Evolutionary conservation across 768 basidiomycete genomes (phyloP), one percentile per base, ranked within the genome.

Genomic region (Austroboletus festivus): DNA sequence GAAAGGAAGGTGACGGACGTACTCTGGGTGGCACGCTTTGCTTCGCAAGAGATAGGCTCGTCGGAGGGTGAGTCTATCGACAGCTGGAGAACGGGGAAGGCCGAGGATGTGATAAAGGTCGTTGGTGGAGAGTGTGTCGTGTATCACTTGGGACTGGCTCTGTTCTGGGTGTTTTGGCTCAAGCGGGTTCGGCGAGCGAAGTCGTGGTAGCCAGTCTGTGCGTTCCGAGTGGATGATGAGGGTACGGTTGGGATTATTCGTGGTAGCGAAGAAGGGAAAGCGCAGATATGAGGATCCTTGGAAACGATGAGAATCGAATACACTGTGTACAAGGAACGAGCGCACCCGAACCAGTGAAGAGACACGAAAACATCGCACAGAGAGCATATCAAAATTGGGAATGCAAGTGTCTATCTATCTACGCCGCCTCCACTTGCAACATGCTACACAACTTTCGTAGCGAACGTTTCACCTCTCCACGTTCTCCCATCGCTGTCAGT

Each of bases 401-500:
- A 28, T 5, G 5, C 28, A 28, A 33, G 7, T 33, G 7, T 4
- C 12, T 6, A 33, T 13, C 9, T 33, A 15, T 4, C 13, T 15
- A 33, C 9, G 5, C 31, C 13, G 76, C 47, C 28, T 60, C 51
- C 30, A 67, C 74, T 13, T 68, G 71, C 33, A 87, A 57, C 20
- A 55, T 60, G 40, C 59, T 66, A 43, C 83, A 77, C 30, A 96
- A 75, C 56, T 64, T 75, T 48, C 69, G 68, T 34, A 82, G 77
- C 26, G 80, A 72, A 50, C 79, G 67, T 55, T 71, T 76, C 42
- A 91, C 82, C 65, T 93, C 89, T 12, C 91, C 92, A 38, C 85
- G 74, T 62, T 89, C 86, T 9, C 93, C 93, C 94, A 97, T 97
- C 23, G 89, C 77, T n/a, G 92, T 95, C 63, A 95, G 54, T 46